phyloP scores from a whole-genome alignment of 139 green algal genomes.

The Medakamo hakoo region DNA sequence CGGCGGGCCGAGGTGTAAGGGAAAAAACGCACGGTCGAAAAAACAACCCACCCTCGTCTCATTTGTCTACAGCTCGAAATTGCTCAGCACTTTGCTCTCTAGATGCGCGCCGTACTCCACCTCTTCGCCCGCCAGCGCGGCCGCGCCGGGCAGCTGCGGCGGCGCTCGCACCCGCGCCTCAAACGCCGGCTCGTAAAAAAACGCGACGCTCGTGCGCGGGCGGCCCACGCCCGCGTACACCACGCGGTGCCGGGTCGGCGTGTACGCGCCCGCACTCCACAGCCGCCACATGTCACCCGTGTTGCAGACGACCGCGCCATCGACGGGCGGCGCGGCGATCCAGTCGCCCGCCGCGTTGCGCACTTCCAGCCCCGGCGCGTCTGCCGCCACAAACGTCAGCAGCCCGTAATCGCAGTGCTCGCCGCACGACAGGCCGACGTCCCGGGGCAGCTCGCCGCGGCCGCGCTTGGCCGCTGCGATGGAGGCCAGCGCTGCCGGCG shows the following conservation, averaged over 20 bases:
- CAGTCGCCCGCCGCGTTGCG: conserved; percentile 32
- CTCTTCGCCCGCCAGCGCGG: background rate
- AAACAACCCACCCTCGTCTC: too few species aligned
- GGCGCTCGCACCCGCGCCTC: conserved; percentile 19
- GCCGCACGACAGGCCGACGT: conserved; percentile 25
- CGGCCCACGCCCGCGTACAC: conserved; percentile 16
- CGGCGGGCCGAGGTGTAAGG: too few species aligned
- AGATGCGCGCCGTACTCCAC: conserved; percentile 34
- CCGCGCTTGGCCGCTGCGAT: conserved; percentile 5
- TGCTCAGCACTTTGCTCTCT: conserved; percentile 32
- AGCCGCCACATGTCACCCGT: conserved; percentile 29
- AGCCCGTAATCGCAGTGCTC: conserved; percentile 52
- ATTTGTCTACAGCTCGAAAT: conserved; percentile 33
- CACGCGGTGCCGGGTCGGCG: conserved; percentile 35
- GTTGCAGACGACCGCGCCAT: conserved; percentile 38
- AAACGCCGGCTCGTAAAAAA: conserved; percentile 50
- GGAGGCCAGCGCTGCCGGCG: background rate
- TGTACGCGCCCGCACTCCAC: conserved; percentile 30
- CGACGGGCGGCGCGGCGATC: conserved; percentile 26
- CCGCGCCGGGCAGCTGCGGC: conserved; percentile 7
- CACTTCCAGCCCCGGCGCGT: conserved; percentile 37
- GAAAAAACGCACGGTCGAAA: too few species aligned
- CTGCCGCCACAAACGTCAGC: conserved; percentile 36
- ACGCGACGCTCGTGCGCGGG: conserved; percentile 27
- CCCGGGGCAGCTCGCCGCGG: conserved; percentile 9